Evolutionary conservation across 129 eudicot species (phyloP).

Genomic region (Scalesia atractyloides): DNA sequence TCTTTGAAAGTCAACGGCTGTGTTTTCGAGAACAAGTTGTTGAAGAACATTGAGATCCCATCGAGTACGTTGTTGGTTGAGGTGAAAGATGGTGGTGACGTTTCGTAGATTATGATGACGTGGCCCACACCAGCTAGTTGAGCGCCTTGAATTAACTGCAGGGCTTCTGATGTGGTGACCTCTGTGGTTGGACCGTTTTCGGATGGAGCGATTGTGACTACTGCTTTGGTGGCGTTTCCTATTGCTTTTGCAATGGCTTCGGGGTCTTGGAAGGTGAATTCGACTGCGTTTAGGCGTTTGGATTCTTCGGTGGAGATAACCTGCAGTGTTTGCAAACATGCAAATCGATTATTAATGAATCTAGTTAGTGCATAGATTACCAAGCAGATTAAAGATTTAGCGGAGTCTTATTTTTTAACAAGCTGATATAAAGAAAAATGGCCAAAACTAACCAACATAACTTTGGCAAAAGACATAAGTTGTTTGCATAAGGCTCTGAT

Average conservation of each 20-base stretch:
- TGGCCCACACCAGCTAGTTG: constrained; percentile 82
- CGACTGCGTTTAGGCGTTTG: constrained; percentile 84
- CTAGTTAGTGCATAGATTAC: too few relatives aligned
- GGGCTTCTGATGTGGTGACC: constrained; percentile 66
- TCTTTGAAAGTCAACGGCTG: constrained; percentile 67
- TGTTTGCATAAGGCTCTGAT: too few relatives aligned
- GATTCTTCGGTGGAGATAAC: constrained; percentile 79
- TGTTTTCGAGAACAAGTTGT: constrained; percentile 63
- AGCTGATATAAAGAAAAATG: too few relatives aligned
- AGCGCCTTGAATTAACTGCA: constrained; percentile 78
- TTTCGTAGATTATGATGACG: constrained; percentile 72
- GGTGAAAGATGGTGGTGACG: constrained; percentile 41
- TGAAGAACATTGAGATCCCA: constrained; percentile 74
- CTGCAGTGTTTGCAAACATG: constrained; percentile 39
- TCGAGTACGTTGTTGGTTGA: constrained; percentile 72
- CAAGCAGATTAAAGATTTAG: too few relatives aligned
- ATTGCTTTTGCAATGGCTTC: constrained; percentile 91
- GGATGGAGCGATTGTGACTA: constrained; percentile 68
- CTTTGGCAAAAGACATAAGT: too few relatives aligned
- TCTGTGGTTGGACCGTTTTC: constrained; percentile 66
- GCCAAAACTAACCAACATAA: too few relatives aligned
- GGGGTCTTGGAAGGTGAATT: constrained; percentile 71
- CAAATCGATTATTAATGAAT: background rate
- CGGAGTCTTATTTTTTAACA: too few relatives aligned
- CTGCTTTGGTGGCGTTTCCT: constrained; percentile 92